Evolutionary conservation across 2,329 filamentous ascomycete species (phyloP), one percentile per base, ranked within the genome.

Genomic region (Neoarthrinium moseri): DNA sequence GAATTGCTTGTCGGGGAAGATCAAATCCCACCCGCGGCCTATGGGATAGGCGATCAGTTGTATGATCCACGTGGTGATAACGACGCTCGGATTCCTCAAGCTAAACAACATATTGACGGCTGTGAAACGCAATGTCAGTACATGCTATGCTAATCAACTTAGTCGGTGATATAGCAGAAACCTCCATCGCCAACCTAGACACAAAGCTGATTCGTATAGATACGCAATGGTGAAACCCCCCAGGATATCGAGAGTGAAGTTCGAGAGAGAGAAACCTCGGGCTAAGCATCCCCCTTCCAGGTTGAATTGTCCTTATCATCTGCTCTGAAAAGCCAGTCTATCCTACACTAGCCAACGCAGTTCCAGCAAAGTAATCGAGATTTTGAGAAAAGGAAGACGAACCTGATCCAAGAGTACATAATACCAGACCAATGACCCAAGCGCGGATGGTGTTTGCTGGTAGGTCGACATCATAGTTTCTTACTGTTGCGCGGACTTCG

Each of bases 391-490:
- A 11, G 10, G 18, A 35, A 35, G 10, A 35, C 32, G 10, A 35
- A 35, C 32, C 32, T 7, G 79, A 78, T 22, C 80, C 77, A 40
- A 81, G 61, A 1, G 80, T 84, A 50, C 79, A 78, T 46, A 83
- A 70, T 32, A 83, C 3, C 44, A 79, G 52, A 26, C 81, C 81
- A 46, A 84, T 77, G 5, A 60, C 52, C 81, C 81, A 84, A 30
- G 79, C 78, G 17, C 81, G 80, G 47, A 84, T 69, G 4, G 81
- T 84, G 59, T 77, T 78, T 47, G 72, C 67, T 6, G 76, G 72
- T 4, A 77, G 57, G n/a, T 80, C 76, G 34, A 72, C 67, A 43
- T 78, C 75, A 46, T 74, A 69, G 49, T 75, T 77, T 17, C 62
- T 52, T 33, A 65, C 59, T 17, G 61, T 60, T 33, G 64, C 57